Evolutionary conservation across 202 grass and related monocot genomes (phyloP).

Genomic region (Panicum hallii): DNA sequence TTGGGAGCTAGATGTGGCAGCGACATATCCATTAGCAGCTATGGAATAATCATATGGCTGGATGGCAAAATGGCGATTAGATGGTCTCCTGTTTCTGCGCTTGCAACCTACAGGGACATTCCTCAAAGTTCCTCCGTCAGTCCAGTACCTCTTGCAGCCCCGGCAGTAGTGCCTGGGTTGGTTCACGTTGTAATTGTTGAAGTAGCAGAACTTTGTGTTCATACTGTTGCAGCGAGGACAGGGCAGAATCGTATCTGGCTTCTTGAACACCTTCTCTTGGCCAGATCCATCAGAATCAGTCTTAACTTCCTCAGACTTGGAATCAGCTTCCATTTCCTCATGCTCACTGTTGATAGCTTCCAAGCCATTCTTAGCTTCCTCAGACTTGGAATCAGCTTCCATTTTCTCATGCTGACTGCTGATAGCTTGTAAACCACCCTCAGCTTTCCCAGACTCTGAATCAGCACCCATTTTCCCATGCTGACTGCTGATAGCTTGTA

Average conservation of each 20-base stretch:
- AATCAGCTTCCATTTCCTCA: no score
- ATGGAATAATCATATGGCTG: conserved; percentile 28
- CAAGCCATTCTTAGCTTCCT: conserved; percentile 10
- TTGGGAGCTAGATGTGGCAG: conserved; percentile 47
- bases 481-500: conserved; percentile 21
- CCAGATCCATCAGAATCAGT: conserved; percentile 38
- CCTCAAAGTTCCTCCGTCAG: conserved; percentile 80
- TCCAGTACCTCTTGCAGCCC: conserved; percentile 94
- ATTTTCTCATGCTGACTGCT: conserved; percentile 37
- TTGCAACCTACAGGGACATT: conserved; percentile 82
- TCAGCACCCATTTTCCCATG: conserved; percentile 41
- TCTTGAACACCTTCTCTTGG: conserved; percentile 63
- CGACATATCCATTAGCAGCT: conserved; percentile 42
- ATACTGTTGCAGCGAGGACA: conserved; percentile 92
- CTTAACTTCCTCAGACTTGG: conserved; percentile 1
- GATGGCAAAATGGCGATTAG: conserved; percentile 54
- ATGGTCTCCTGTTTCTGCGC: conserved; percentile 73
- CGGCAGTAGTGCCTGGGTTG: conserved; percentile 91
- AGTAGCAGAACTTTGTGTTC: conserved; percentile 98
- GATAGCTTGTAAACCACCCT: conserved; percentile 38
- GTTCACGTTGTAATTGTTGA: conserved; percentile 94
- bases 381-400: conserved; percentile 34
- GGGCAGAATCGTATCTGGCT: conserved; percentile 70
- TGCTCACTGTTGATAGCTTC: no score
- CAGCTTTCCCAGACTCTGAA: conserved; percentile 43